Base-by-base conservation (phyloP, 208 protist species). In the Sergeia podlipaevii region DNA sequence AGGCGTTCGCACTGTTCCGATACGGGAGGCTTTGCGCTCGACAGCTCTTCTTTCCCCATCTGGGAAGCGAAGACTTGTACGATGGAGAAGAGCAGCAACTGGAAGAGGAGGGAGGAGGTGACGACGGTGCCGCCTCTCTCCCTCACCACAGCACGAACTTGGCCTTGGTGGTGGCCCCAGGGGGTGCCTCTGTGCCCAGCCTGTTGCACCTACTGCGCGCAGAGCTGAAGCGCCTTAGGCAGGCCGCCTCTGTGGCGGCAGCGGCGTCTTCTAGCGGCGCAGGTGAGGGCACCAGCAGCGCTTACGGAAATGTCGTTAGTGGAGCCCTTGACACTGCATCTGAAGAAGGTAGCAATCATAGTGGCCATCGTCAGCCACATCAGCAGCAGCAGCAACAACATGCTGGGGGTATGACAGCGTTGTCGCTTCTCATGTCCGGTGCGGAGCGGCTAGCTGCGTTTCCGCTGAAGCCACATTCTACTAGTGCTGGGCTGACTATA, bases 1-100 rank as follows among this genome's bases (percentile, higher is more conserved):
- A 93, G 69, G 72, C 71, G 24, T 88, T 74, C 43, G 39, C 65
- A 11, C 47, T 86, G 2, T 88, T 88, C 44, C 65, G 71, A 15
- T 93, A 89, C 51, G 85, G 76, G 23, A 66, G 70, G 39, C 64
- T 69, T 32, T 46, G 70, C 29, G 41, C 71, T 10, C 51, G 56
- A 27, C 57, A 74, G 0, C 46, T 89, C n/a, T 74, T 75, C 51
- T 47, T 38, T 17, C 17, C 8, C 8, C 37, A 21, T 36, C 37
- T 56, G 8, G 20, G 20, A 27, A 39, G 41, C 4, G 37, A 43
- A 8, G 23, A 43, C 3, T 24, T 39, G 39, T 8, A 3, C 10
- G 8, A 37, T 24, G n/a, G 4, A 11, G 8, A 18, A 6, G 27
- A 4, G 28, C 27, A 26, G 49, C 15, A 15, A 55, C 39, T 10